These are phyloP conservation scores for Micractinium sp. DNA, from an alignment of 139 green algal genomes.

Conservation along the genomic window DNA sequence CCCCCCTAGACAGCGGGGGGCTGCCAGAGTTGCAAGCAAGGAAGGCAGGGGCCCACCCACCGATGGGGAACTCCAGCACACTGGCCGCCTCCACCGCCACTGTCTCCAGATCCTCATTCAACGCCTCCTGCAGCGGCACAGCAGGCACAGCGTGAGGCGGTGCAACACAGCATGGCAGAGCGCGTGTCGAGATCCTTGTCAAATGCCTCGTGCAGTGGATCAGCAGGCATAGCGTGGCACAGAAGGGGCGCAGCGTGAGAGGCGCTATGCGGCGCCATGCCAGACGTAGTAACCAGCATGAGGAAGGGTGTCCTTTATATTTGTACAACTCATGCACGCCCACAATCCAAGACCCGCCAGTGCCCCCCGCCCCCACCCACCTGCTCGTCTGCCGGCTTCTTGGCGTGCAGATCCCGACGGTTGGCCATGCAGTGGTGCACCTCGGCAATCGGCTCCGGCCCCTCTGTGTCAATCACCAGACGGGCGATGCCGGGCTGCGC, in stretches of 20 bases:
- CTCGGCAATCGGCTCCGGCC: constrained; percentile 3
- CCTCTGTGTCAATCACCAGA: constrained; percentile 40
- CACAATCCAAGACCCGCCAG: too few relatives aligned
- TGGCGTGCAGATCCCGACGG: constrained; percentile 28
- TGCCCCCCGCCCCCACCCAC: background rate
- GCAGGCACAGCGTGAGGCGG: too few relatives aligned
- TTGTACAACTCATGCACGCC: too few relatives aligned
- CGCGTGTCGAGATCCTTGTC: background rate
- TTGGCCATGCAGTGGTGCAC: constrained; percentile 59
- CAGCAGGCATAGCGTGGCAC: too few relatives aligned
- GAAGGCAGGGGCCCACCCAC: background rate
- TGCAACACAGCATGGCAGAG: too few relatives aligned
- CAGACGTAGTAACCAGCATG: too few relatives aligned
- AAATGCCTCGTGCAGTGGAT: too few relatives aligned
- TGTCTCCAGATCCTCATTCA: background rate
- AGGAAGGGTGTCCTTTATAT: too few relatives aligned
- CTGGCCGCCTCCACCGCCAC: background rate
- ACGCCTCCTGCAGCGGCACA: background rate
- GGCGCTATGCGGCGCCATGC: too few relatives aligned
- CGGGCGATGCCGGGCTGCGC: constrained; percentile 29
- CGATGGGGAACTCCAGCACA: constrained; percentile 34
- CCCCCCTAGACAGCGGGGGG: too few relatives aligned
- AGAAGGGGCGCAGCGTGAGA: too few relatives aligned
- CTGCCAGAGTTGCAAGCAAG: too few relatives aligned
- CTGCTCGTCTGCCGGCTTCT: constrained; percentile 13